Base-by-base conservation (phyloP, 2,329 filamentous ascomycete species). In the Neonectria punicea region DNA sequence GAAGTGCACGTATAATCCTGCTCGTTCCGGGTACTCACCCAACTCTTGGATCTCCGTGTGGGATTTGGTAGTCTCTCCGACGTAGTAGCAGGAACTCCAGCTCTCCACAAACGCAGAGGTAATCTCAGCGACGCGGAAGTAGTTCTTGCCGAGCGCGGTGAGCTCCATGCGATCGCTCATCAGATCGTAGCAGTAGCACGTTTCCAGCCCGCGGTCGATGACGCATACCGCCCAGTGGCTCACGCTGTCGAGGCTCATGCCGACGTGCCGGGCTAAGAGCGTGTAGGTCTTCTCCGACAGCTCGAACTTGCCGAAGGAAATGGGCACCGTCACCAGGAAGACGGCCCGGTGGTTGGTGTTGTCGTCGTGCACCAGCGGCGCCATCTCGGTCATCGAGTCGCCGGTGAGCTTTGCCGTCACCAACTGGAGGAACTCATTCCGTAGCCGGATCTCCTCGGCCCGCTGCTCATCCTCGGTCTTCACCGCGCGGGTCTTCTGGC, bases 221-320 rank as follows among this genome's bases (percentile, higher is more conserved):
- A 74, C 72, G 22, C 72, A 74, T 0, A 74, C 66, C 1, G 72
- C 72, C 72, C 72, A 74, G 6, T 74, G 72, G 53, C 72, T 74
- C 5, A 74, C 72, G 5, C 72, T 74, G 4, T 70, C 71, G 2
- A 74, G 56, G 8, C 70, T 74, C 72, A 74, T 74, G 0, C 72
- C 72, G 0, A 74, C 66, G 10, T 74, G 72, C 18, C 64, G 66
- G 0, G 72, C 72, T 1, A 74, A 4, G 0, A 74, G 58, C 11
- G 69, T 73, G 1, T 74, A 74, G 5, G 70, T 73, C 10, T 63
- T 44, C 1, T 74, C 56, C 0, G 72, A 74, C 5, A 74, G 53
- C 18, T 74, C 72, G 0, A 74, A 58, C 0, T 55, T 55, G 1
- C 72, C 72, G 32, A 74, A 74, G 2, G 72, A 13, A 2, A 74